A percentile compares a stretch with the other conserved stretches of the same genome.
phyloP scores from a whole-genome alignment of 176 grass and related monocot genomes.

The Rhynchospora pubera region DNA sequence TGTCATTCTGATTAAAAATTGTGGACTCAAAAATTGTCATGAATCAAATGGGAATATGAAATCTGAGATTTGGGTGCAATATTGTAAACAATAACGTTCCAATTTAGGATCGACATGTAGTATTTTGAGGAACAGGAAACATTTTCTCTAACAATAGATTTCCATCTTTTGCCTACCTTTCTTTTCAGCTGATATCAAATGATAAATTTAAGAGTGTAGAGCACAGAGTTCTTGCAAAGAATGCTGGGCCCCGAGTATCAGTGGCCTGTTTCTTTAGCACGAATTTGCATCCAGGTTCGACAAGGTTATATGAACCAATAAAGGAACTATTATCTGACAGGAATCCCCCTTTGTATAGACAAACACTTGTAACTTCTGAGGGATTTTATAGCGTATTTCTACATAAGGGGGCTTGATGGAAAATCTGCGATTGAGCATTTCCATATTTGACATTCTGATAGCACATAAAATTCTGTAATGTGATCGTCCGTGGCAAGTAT shows the following conservation, averaged over 20 bases:
- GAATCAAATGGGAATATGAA: background rate
- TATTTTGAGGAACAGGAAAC: background rate
- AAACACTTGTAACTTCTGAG: constrained; percentile 29
- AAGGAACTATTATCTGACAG: constrained; percentile 41
- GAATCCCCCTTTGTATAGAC: constrained; percentile 30
- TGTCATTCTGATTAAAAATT: background rate
- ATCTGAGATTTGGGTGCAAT: background rate
- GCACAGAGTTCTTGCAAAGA: constrained; percentile 48
- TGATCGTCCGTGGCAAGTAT: background rate
- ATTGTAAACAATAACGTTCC: background rate
- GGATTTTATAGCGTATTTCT: constrained; percentile 25
- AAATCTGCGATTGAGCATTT: constrained; percentile 31
- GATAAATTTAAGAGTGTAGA: constrained; percentile 51
- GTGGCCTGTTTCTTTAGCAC: constrained; percentile 49
- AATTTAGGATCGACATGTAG: background rate
- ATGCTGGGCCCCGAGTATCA: constrained; percentile 27
- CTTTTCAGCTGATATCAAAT: constrained; percentile 47
- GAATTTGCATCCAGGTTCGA: constrained; percentile 29
- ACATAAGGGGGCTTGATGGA: constrained; percentile 28
- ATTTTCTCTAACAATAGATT: background rate
- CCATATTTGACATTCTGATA: constrained; percentile 22
- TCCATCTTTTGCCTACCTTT: background rate
- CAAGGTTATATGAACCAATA: constrained; percentile 51
- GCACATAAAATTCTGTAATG: background rate
- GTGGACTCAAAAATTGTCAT: background rate